Conservation (phyloP, 495 filamentous ascomycete genomes). For the Penicillium canescens region DNA sequence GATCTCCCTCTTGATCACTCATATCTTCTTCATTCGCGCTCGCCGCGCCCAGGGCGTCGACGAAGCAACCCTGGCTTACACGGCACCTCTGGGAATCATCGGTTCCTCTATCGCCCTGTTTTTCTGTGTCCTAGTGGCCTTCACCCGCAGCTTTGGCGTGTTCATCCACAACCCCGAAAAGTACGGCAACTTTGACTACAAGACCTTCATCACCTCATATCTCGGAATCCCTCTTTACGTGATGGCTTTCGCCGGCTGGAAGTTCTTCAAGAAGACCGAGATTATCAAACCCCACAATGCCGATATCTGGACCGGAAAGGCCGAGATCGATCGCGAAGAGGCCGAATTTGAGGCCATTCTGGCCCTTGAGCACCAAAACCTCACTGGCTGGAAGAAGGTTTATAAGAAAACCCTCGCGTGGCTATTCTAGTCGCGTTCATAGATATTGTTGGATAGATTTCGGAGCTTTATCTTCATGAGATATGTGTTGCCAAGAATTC, state of each 20-base stretch:
- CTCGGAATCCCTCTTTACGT: conserved; percentile 72
- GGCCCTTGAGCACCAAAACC: not conserved
- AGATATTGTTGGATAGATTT: not conserved
- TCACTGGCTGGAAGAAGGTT: not conserved
- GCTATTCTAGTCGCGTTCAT: not conserved
- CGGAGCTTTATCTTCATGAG: too few relatives aligned
- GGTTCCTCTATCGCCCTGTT: conserved; percentile 62
- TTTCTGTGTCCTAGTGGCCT: conserved; percentile 62
- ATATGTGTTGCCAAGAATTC: too few relatives aligned
- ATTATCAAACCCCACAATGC: conserved; percentile 49
- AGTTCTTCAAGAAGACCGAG: conserved; percentile 48
- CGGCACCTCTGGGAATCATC: conserved; percentile 60
- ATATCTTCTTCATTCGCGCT: conserved; percentile 69
- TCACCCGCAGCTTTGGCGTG: conserved; percentile 70
- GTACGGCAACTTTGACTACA: conserved; percentile 54
- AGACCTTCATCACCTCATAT: conserved; percentile 71
- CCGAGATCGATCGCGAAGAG: conserved; percentile 64
- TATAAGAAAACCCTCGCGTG: not conserved
- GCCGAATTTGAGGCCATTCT: conserved; percentile 42
- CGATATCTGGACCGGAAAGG: conserved; percentile 65
- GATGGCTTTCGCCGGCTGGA: conserved; percentile 62
- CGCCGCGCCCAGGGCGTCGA: conserved; percentile 64
- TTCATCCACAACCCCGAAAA: conserved; percentile 42
- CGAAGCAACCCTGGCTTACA: conserved; percentile 60
- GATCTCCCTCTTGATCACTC: conserved; percentile 72